Base-by-base conservation (phyloP, 306 rosid species). In the Acacia melanoxylon region DNA sequence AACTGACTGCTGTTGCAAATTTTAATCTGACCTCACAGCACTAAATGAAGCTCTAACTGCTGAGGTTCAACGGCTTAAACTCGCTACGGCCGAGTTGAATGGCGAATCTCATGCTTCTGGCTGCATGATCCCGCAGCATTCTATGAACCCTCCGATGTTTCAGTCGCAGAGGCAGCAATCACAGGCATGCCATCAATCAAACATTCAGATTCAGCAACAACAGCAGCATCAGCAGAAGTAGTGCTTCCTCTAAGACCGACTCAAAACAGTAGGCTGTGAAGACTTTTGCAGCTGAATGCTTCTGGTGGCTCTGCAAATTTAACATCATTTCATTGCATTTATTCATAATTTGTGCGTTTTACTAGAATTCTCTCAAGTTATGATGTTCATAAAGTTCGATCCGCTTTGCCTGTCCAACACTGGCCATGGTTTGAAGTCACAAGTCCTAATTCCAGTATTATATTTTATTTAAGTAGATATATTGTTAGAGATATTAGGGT, bases 31-130 rank as follows among this genome's bases (percentile, higher is more conserved):
- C 85, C 12, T 77, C 81, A 76, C 89, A 95, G 97, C 98, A 84
- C 87, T 95, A 75, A 93, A 93, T 24, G 98, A 93, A 84, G 97
- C 98, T 27, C 84, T 95, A 56, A 95, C 97, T 8, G 82, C 94
- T n/a, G 98, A 95, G 85, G 98, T 95, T 80, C 98, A 91, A 86
- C 88, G 97, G 75, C 89, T 93, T 76, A 95, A 95, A 87, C 41
- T 95, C 35, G 95, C 97, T 44, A 90, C 95, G 4, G 79, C 94
- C 8, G 97, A 93, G 78, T 31, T 93, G 76, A 86, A 83, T 16
- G 92, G 91, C 2, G 95, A 94, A 2, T 87, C 92, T 10, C 92
- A 79, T 59, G 79, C 88, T 83, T 87, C 97, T n/a, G 87, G 85
- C 87, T 68, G 86, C 83, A 78, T 89, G 89, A 80, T 84, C 66